Conservation (phyloP, 768 basidiomycete genomes). For the Calvatia gigantea region DNA sequence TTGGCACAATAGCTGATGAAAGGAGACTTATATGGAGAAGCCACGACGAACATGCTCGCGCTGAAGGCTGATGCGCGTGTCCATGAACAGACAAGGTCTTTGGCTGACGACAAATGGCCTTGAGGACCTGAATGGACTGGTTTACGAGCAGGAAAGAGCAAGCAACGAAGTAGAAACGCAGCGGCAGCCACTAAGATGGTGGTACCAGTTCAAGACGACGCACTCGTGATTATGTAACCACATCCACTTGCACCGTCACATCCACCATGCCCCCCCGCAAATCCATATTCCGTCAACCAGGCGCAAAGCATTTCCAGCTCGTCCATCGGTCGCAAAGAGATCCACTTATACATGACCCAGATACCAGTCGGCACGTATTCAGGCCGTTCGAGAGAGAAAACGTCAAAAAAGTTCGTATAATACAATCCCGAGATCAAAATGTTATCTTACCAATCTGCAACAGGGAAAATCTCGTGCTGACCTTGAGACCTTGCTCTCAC, state of each 20-base stretch:
- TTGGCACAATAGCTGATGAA: conserved; percentile 21
- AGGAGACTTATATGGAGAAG: conserved; percentile 81
- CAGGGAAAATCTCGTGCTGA: conserved; percentile 83
- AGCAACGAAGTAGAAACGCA: conserved; percentile 19
- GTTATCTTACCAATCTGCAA: conserved; percentile 11
- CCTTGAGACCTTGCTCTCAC: conserved; percentile 56
- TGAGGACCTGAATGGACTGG: neutral
- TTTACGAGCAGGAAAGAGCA: neutral
- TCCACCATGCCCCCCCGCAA: conserved; percentile 60
- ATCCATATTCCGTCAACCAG: conserved; percentile 88
- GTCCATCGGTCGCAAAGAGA: conserved; percentile 96
- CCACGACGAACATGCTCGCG: conserved; percentile 80
- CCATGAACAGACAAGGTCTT: conserved; percentile 36
- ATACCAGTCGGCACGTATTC: conserved; percentile 85
- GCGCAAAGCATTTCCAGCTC: conserved; percentile 91
- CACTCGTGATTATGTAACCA: conserved; percentile 33
- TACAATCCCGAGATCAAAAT: conserved; percentile 12
- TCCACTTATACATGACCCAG: conserved; percentile 91
- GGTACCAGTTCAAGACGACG: conserved; percentile 23
- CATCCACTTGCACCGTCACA: conserved; percentile 21
- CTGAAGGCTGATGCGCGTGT: conserved; percentile 55
- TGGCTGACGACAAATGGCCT: conserved; percentile 13
- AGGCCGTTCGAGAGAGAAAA: conserved; percentile 78
- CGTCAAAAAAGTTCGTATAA: conserved; percentile 50
- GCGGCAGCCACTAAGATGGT: conserved; percentile 24